A percentile compares a stretch with the other conserved stretches of the same genome.
These are phyloP conservation scores for Fusarium sp. DNA, from an alignment of 2,329 filamentous ascomycete genomes.

Conservation along the genomic window DNA sequence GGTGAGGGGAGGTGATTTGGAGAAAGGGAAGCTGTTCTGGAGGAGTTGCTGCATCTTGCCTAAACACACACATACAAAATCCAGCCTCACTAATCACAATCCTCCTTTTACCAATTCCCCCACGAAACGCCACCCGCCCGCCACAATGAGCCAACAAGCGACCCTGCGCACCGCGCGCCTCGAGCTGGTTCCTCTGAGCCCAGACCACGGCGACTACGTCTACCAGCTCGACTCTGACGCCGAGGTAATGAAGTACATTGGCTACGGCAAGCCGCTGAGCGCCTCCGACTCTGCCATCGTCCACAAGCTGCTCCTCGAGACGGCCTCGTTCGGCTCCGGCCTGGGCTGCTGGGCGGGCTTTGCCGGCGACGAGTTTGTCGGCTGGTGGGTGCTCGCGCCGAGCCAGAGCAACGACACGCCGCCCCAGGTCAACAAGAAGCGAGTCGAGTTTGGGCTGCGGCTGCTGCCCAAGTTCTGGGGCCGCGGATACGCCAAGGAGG, in stretches of 20 bases:
- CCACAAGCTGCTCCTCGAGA: constrained; percentile 44
- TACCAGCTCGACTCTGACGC: constrained; percentile 42
- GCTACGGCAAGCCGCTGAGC: constrained; percentile 42
- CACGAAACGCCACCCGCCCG: background rate
- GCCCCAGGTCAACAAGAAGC: constrained; percentile 24
- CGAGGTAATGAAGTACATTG: constrained; percentile 44
- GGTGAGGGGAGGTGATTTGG: background rate
- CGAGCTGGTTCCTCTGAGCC: constrained; percentile 34
- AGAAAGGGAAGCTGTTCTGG: background rate
- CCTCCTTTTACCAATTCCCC: background rate
- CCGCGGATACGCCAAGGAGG: constrained; percentile 52
- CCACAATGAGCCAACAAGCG: constrained; percentile 40
- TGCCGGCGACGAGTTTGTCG: constrained; percentile 48
- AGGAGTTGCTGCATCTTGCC: background rate
- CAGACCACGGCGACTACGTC: constrained; percentile 36
- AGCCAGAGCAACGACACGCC: constrained; percentile 35
- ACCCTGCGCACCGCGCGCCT: constrained; percentile 40
- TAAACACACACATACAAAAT: too few species aligned
- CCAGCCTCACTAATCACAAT: background rate
- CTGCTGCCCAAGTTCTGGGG: constrained; percentile 51
- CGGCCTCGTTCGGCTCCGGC: constrained; percentile 35
- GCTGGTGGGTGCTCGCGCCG: constrained; percentile 51
- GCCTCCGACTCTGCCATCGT: constrained; percentile 40
- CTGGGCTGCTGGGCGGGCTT: constrained; percentile 44
- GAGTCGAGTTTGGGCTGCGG: constrained; percentile 49